Evolutionary conservation across 164 flowering plant genomes (phyloP).

Genomic region (Berberis thunbergii): DNA sequence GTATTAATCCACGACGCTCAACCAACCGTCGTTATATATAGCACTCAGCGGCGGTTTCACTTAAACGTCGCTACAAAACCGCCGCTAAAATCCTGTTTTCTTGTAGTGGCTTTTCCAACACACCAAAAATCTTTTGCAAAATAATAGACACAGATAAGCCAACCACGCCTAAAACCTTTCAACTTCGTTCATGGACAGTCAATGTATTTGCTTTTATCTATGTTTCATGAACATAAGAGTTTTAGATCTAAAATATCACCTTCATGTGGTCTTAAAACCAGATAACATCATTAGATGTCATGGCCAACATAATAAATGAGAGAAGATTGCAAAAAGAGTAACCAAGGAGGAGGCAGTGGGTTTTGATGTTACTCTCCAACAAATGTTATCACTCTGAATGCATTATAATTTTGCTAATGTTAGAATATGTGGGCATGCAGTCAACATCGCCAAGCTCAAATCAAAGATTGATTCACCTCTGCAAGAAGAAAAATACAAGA

Average conservation of each 20-base stretch:
- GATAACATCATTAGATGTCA: slow-evolving; percentile 16
- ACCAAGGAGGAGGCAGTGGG: not conserved
- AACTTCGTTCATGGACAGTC: slow-evolving; percentile 13
- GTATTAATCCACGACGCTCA: too few relatives aligned
- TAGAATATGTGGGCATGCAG: too few relatives aligned
- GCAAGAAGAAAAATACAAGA: too few relatives aligned
- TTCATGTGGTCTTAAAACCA: slow-evolving; percentile 32
- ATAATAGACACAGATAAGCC: slow-evolving; percentile 39
- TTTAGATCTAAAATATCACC: slow-evolving; percentile 25
- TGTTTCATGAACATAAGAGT: slow-evolving; percentile 17
- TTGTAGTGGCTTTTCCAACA: slow-evolving; percentile 5
- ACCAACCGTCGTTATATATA: too few relatives aligned
- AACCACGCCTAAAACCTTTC: slow-evolving; percentile 19
- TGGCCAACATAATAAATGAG: not conserved
- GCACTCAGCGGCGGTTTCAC: too few relatives aligned
- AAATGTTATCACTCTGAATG: not conserved
- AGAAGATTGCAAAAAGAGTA: not conserved
- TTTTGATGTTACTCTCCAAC: not conserved
- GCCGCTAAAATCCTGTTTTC: too few relatives aligned
- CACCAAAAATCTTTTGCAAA: slow-evolving; percentile 25
- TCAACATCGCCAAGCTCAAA: too few relatives aligned
- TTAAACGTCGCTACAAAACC: too few relatives aligned
- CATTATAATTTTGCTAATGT: too few relatives aligned
- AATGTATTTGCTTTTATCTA: slow-evolving; percentile 21
- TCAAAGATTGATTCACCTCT: not conserved